Percentiles rank a stretch among this genome's conserved stretches.
These are phyloP conservation scores for Thalassiosira tumida DNA, from an alignment of 352 stramenopile species.

Conservation along the genomic window DNA sequence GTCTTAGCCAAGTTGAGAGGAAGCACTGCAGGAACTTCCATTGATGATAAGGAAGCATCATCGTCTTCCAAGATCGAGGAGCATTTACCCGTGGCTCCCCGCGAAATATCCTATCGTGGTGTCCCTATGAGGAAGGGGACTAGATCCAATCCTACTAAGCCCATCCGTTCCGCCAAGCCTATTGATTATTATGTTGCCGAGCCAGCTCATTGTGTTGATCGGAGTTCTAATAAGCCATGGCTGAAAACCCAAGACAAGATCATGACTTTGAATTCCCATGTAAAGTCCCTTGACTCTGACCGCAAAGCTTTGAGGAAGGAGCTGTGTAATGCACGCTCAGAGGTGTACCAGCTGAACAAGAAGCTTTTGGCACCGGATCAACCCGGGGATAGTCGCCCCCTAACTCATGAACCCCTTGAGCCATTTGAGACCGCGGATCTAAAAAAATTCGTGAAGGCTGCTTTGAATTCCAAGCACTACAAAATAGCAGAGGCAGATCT, in stretches of 20 bases:
- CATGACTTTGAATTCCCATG: not conserved
- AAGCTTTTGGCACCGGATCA: not conserved
- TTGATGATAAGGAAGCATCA: not conserved
- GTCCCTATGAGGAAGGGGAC: no score
- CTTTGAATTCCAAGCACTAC: not conserved
- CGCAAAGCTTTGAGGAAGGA: not conserved
- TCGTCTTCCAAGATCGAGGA: not conserved
- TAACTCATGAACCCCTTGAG: not conserved
- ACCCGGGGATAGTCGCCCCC: not conserved
- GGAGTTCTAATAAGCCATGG: not conserved
- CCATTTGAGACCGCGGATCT: not conserved
- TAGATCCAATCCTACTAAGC: not conserved
- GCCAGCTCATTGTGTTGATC: not conserved
- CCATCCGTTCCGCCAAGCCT: not conserved
- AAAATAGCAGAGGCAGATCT: not conserved
- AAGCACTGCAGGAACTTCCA: not conserved
- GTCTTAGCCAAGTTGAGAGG: slow-evolving; percentile 14
- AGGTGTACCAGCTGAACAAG: not conserved
- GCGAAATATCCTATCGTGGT: not conserved
- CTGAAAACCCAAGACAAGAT: not conserved
- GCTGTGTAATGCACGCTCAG: not conserved
- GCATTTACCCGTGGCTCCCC: not conserved
- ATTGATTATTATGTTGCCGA: not conserved
- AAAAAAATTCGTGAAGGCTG: not conserved
- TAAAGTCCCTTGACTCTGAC: not conserved